Evolutionary conservation across 805 yeast genomes (phyloP), one percentile per base, ranked within the genome.

Genomic region (Candida coleopterorum): DNA sequence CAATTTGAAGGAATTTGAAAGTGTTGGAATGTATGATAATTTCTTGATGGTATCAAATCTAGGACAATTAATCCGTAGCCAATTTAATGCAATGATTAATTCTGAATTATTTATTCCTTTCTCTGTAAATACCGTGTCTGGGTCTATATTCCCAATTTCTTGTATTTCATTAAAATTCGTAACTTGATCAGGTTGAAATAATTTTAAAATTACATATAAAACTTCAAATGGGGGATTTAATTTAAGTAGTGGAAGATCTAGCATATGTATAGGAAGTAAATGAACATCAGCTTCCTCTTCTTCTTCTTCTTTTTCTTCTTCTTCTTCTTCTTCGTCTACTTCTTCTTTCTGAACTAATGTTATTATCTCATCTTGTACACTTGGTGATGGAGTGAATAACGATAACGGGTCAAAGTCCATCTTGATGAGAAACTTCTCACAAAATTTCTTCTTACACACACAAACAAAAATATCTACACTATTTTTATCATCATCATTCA

Each of bases 191-290:
- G 76, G 77, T 4, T 71, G 53, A 25, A 83, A 53, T 2, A 81
- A 57, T 29, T 61, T 54, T 3, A 84, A 53, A 1, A 80, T 47
- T 2, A 70, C 54, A 2, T 59, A 12, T 1, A 82, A 47, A 0
- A 74, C 77, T 1, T 42, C 50, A 6, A 53, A 52, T 1, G 85
- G 75, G 0, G 85, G 81, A 14, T 56, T 50, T 9, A 46, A 48
- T 5, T 59, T 56, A n/a, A 74, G 43, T 3, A 55, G 47, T 0
- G 93, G 90, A 2, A 83, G 56, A 48, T 84, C 90, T 4, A 80
- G 60, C 0, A 72, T 49, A 39, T 78, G 81, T 1, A 80, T 44
- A 0, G 72, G 70, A 1, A 52, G 53, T 41, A 48, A 27, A 41
- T 55, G 41, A 27, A 50, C 52, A 4, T 45, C 58, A 10, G 42